A percentile compares a stretch with the other conserved stretches of the same genome.
phyloP scores from a whole-genome alignment of 768 basidiomycete genomes.

The Pleurotus salmoneostramineus region DNA sequence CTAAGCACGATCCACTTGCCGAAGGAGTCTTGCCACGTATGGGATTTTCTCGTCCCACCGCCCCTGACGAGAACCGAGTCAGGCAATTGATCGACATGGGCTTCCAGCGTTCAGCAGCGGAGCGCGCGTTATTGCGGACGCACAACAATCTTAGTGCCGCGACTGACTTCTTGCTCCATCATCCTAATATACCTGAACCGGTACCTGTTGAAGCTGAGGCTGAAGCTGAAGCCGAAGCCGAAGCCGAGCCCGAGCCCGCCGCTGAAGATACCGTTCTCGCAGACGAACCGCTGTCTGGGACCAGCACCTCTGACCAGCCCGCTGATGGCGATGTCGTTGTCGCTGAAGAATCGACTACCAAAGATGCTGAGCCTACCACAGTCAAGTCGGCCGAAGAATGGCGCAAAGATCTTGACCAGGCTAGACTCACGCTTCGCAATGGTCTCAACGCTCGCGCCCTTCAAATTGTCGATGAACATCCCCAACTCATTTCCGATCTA shows the following conservation, averaged over 20 bases:
- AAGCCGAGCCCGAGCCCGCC: constrained; percentile 15
- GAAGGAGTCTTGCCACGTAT: not conserved
- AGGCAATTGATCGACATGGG: constrained; percentile 94
- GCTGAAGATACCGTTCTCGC: constrained; percentile 22
- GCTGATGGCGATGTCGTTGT: constrained; percentile 12
- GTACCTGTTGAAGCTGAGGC: constrained; percentile 32
- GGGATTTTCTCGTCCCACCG: constrained; percentile 19
- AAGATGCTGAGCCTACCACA: constrained; percentile 7
- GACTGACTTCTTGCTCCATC: constrained; percentile 79
- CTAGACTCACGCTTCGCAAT: constrained; percentile 62
- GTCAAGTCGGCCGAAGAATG: constrained; percentile 57
- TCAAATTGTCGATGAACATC: constrained; percentile 79
- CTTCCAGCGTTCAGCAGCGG: constrained; percentile 85
- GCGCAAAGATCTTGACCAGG: constrained; percentile 59
- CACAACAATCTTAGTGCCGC: constrained; percentile 89
- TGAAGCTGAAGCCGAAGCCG: not conserved
- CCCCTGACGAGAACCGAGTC: constrained; percentile 74
- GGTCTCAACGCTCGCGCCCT: constrained; percentile 69
- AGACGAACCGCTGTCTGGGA: constrained; percentile 12
- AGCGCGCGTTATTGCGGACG: constrained; percentile 77
- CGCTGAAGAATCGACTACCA: not conserved
- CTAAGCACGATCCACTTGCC: constrained; percentile 37
- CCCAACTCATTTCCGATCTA: constrained; percentile 86
- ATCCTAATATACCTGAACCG: constrained; percentile 77
- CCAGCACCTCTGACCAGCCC: constrained; percentile 16